Base-by-base conservation (phyloP, 768 basidiomycete species). In the Sporobolomyces pararoseus region DNA sequence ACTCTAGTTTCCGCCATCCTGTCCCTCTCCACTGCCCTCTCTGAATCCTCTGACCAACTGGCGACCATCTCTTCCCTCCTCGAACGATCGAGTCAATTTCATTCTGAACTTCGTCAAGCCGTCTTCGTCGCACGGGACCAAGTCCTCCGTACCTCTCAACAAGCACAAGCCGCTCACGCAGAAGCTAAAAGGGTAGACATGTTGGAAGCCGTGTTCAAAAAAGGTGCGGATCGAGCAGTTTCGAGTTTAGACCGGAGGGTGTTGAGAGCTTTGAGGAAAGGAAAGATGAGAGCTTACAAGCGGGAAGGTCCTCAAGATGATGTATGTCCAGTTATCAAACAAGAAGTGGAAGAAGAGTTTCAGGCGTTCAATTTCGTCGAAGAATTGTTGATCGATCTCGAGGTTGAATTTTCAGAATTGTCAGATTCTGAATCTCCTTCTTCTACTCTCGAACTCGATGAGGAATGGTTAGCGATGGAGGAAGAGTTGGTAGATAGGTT, bases 111-210 rank as follows among this genome's bases (percentile, higher is more conserved):
- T 14, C 35, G 68, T 1, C 4, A 7, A 0, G 46, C 62, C 21
- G 47, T 44, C 37, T 37, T 29, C 1, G 32, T 19, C 39, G 68
- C 68, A 1, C 35, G 57, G 12, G 55, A 59, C 17, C 23, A 49
- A 23, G 68, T 69, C 23, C 50, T 69, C 9, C 13, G n/a, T 21
- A 31, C 68, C 37, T 63, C 62, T 17, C 29, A 31, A 16, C 54
- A 55, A 31, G 68, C 68, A 7, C 68, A 69, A 44, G 49, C 34
- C 12, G 68, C 68, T 6, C 68, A 69, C 34, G 62, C 32, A 29
- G 68, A 70, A 34, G 68, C 68, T 17, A 59, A 63, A n/a, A 25
- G 57, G 29, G 57, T 59, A n/a, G 62, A 70, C 25, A 59, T 44
- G 47, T 37, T 60, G 27, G 52, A 49, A n/a, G 14, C 23, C 14